phyloP scores from a whole-genome alignment of 768 basidiomycete species.

The Sporobolomyces roseus region DNA sequence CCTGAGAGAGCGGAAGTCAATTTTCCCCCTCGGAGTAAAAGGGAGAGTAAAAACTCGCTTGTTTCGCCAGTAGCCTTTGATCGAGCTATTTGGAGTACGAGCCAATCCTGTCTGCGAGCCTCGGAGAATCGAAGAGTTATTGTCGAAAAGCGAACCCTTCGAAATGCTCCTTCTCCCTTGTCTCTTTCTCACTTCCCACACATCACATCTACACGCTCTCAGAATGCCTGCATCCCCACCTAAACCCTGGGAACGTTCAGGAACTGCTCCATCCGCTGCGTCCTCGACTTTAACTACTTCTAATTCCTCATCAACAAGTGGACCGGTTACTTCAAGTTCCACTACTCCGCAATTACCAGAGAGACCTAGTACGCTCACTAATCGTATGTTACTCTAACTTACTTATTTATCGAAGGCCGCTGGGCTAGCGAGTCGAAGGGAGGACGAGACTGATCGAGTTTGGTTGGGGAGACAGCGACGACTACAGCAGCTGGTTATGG shows the following conservation, averaged over 20 bases:
- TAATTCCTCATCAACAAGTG: constrained; percentile 12
- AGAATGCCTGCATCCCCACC: constrained; percentile 70
- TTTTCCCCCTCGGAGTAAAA: no score
- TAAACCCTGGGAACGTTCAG: constrained; percentile 79
- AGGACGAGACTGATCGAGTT: no score
- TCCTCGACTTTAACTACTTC: constrained; percentile 47
- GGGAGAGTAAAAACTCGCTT: no score
- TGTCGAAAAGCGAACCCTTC: no score
- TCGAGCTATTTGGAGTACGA: no score
- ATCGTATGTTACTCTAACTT: neutral
- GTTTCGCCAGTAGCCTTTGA: no score
- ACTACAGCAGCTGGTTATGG: constrained; percentile 3
- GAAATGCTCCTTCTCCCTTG: no score
- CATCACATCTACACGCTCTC: neutral
- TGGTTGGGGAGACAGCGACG: neutral
- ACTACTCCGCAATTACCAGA: constrained; percentile 58
- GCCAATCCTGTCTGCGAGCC: no score
- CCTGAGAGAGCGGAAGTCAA: neutral
- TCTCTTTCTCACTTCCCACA: no score
- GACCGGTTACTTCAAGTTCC: constrained; percentile 9
- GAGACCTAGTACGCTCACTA: constrained; percentile 58
- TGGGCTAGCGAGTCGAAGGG: no score
- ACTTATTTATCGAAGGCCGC: no score
- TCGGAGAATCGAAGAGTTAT: no score
- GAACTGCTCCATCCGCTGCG: constrained; percentile 26